These are phyloP conservation scores for Linnemannia elongata DNA, from an alignment of 192 early-diverging fungal species.

Conservation along the genomic window DNA sequence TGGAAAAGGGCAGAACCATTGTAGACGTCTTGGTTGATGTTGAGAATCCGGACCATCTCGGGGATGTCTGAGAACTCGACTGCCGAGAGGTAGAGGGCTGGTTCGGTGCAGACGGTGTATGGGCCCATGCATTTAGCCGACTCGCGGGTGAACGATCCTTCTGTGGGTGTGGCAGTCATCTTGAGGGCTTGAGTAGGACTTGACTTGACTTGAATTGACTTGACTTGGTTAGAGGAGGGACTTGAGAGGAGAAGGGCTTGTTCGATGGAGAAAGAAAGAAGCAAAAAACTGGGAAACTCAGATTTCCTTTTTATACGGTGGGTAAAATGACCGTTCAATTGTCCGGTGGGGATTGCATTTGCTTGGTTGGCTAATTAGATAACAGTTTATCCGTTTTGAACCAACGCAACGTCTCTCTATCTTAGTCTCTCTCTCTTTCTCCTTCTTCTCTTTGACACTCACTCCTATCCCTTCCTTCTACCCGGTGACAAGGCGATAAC, in stretches of 20 bases:
- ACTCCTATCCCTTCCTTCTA: neutral
- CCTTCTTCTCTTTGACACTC: neutral
- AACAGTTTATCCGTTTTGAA: neutral
- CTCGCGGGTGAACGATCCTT: conserved; percentile 7
- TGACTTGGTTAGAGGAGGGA: neutral
- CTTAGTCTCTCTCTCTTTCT: neutral
- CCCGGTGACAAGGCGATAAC: neutral
- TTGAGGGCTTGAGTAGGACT: neutral
- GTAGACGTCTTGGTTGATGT: conserved; percentile 43
- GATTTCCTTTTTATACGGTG: neutral
- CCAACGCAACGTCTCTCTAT: neutral
- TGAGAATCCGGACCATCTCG: conserved; percentile 48
- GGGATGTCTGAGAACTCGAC: conserved; percentile 43
- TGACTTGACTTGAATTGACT: neutral
- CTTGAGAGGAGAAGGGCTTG: neutral
- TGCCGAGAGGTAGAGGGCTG: conserved; percentile 27
- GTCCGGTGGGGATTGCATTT: neutral
- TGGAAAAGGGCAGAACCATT: conserved; percentile 39
- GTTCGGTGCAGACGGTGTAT: conserved; percentile 12
- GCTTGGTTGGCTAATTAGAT: neutral
- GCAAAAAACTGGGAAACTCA: neutral
- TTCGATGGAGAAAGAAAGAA: neutral
- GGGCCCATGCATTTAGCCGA: conserved; percentile 30
- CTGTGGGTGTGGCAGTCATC: neutral
- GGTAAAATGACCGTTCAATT: neutral